A percentile compares a stretch with the other conserved stretches of the same genome.
Conservation (phyloP, 441 rosid genomes). For the Euphorbia schlechtendalii region DNA sequence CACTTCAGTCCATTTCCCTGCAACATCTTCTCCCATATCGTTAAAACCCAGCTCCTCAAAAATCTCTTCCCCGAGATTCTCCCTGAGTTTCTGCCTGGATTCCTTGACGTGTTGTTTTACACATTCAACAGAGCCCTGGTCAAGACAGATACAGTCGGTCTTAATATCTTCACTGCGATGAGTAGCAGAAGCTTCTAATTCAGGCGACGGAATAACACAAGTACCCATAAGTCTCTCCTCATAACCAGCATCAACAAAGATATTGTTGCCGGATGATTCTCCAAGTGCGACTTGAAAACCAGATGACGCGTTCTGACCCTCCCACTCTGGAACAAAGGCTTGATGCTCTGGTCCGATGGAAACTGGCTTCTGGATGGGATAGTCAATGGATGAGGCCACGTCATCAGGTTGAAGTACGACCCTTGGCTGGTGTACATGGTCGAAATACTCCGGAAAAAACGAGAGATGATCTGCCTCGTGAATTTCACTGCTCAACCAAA, state of each 20-base stretch:
- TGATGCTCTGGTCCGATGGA: constrained; percentile 62
- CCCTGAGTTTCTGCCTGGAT: constrained; percentile 32
- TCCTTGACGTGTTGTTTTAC: constrained; percentile 35
- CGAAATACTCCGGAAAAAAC: constrained; percentile 38
- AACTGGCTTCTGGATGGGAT: constrained; percentile 36
- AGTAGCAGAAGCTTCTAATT: constrained; percentile 15
- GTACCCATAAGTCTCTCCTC: constrained; percentile 31
- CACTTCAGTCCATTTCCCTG: constrained; percentile 35
- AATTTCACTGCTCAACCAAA: constrained; percentile 24
- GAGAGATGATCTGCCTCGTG: constrained; percentile 31
- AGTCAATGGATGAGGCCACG: constrained; percentile 24
- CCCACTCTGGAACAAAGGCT: constrained; percentile 50
- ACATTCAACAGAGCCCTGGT: constrained; percentile 37
- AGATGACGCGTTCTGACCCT: constrained; percentile 14
- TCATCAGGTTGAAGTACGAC: constrained; percentile 31
- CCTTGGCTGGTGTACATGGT: constrained; percentile 23
- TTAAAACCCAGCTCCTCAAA: constrained; percentile 35
- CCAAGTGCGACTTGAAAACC: constrained; percentile 13
- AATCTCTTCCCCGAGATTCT: constrained; percentile 33
- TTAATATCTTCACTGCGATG: constrained; percentile 20
- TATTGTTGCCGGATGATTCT: constrained; percentile 6
- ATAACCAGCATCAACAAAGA: constrained; percentile 17
- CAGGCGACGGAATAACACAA: constrained; percentile 35
- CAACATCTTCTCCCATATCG: constrained; percentile 47
- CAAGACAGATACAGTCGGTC: constrained; percentile 30